Base-by-base conservation (phyloP, 2,329 filamentous ascomycete species). In the Penicillium sp. region DNA sequence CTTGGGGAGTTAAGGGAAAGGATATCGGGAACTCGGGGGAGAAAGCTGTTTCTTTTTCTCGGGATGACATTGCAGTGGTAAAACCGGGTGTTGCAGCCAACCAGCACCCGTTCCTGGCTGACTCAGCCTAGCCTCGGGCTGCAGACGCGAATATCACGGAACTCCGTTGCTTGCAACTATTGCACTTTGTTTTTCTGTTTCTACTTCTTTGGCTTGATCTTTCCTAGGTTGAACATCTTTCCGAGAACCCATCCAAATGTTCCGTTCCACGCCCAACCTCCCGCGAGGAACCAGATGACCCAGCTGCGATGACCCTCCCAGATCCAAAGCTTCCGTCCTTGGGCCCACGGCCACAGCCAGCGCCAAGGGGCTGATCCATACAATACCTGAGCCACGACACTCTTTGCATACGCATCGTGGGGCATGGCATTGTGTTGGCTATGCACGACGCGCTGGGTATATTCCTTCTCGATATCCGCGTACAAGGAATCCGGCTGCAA, bases 381-480 rank as follows among this genome's bases (percentile, higher is more conserved):
- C 48, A 86, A 66, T 11, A 86, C 75, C 64, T 85, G 78, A 9
- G 70, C 70, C 5, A 86, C 84, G 3, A 86, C 84, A 37, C 77
- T 79, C 53, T 73, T 72, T 16, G 85, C 85, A 69, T 86, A 87
- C 25, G 71, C 70, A 45, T 81, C 75, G 46, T 80, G 80, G 27
- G 80, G 73, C 76, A 85, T 83, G 23, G 80, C 77, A 11, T 74
- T 74, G 31, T 81, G 75, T 66, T 86, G 84, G 61, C 80, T 83
- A 63, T 86, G 80, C 52, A 72, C 78, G 54, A 83, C 70, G 10
- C 85, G 75, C 46, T 76, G 70, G 55, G 77, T 71, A 65, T 85
- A 87, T 57, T 83, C 79, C 5, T 71, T 72, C 43, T 79, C 74
- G 31, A 86, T 74, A 0, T 83, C 81, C 23, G 78, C 61, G 66